A percentile compares a stretch with the other conserved stretches of the same genome.
phyloP scores from a whole-genome alignment of 2,329 filamentous ascomycete genomes.

The Trichophyton benhamiae region DNA sequence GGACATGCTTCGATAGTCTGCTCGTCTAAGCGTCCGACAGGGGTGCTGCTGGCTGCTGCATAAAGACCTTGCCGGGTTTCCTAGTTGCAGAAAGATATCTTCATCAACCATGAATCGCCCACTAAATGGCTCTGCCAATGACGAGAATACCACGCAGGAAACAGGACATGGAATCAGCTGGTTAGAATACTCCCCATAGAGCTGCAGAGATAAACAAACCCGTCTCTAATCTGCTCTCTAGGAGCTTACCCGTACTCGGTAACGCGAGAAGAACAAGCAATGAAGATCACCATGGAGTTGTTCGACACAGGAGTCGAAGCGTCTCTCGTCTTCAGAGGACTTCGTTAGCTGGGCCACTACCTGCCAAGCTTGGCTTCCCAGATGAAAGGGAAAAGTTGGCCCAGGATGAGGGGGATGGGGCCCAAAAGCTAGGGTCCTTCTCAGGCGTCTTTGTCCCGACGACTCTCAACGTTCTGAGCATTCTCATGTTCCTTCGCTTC shows the following conservation, averaged over 20 bases:
- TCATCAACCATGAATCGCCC: neutral
- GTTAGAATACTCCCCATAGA: neutral
- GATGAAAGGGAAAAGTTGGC: conserved; percentile 24
- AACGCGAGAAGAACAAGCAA: neutral
- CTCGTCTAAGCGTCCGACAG: neutral
- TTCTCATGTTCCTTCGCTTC: conserved; percentile 85
- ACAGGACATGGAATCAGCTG: neutral
- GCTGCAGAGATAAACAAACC: neutral
- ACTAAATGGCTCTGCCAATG: neutral
- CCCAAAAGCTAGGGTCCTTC: conserved; percentile 59
- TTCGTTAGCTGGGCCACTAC: conserved; percentile 13
- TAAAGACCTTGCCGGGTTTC: neutral
- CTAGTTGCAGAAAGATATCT: neutral
- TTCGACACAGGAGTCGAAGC: conserved; percentile 7
- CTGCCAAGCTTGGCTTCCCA: conserved; percentile 11
- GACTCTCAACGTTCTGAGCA: conserved; percentile 78
- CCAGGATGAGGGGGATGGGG: conserved; percentile 21
- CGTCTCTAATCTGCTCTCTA: neutral
- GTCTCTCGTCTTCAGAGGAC: conserved; percentile 9
- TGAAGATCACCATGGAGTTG: neutral
- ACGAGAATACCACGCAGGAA: neutral
- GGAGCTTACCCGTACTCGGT: neutral
- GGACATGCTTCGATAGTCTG: neutral
- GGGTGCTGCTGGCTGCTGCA: neutral
- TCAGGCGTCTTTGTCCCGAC: conserved; percentile 77